A percentile compares a stretch with the other conserved stretches of the same genome.
Evolutionary conservation across 495 filamentous ascomycete species (phyloP).

Genomic region (Aspergillus ellipticus): DNA sequence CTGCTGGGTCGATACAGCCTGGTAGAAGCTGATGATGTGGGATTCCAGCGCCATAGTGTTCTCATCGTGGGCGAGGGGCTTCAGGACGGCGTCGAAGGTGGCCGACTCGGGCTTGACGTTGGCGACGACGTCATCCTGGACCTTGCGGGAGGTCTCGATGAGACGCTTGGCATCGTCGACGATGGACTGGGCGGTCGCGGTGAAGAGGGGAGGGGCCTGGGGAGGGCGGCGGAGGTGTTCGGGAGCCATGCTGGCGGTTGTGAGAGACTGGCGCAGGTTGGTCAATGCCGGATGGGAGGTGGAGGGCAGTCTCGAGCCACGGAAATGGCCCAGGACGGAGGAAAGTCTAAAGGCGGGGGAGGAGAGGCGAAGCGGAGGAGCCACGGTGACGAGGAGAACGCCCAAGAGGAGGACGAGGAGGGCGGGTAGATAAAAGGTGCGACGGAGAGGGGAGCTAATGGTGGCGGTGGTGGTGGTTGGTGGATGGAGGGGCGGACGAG

Average conservation of each 20-base stretch:
- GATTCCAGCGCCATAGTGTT: conserved; percentile 56
- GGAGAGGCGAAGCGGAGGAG: conserved; percentile 60
- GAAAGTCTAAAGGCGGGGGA: conserved; percentile 36
- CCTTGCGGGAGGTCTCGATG: conserved; percentile 60
- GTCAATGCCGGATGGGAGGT: conserved; percentile 16
- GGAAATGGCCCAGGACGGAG: conserved; percentile 61
- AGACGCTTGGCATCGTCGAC: conserved; percentile 72
- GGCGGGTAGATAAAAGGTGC: conserved; percentile 46
- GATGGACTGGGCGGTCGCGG: conserved; percentile 72
- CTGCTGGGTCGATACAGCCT: conserved; percentile 68
- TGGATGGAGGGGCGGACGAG: not conserved
- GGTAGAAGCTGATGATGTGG: conserved; percentile 71
- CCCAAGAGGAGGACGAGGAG: conserved; percentile 60
- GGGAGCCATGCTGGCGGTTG: conserved; percentile 65
- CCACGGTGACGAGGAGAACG: conserved; percentile 67
- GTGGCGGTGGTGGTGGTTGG: no score
- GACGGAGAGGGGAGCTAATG: conserved; percentile 20
- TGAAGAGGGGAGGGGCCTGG: conserved; percentile 82
- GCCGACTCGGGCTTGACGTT: conserved; percentile 62
- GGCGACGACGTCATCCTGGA: conserved; percentile 73
- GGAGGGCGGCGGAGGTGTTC: conserved; percentile 64
- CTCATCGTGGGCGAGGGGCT: conserved; percentile 65
- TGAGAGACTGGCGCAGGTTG: conserved; percentile 44
- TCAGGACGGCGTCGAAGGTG: conserved; percentile 61
- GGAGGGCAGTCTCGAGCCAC: conserved; percentile 33